Evolutionary conservation across 192 early-diverging fungal species (phyloP).

Genomic region (Backusella australiensis): DNA sequence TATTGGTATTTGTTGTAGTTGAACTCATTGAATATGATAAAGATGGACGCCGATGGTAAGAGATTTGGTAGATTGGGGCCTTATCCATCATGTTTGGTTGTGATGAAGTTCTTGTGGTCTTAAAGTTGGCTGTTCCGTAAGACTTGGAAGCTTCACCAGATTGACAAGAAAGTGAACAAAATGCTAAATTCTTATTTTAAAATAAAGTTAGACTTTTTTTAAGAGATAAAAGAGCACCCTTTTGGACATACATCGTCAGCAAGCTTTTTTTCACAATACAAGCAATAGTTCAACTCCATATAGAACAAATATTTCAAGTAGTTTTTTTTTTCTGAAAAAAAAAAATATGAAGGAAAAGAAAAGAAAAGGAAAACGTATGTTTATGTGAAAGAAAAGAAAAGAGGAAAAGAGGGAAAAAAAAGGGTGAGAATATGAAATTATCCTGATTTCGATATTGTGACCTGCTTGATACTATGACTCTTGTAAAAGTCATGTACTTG

Average conservation of each 20-base stretch:
- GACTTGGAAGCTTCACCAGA: constrained; percentile 11
- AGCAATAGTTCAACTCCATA: constrained; percentile 15
- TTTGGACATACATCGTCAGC: not conserved
- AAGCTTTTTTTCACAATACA: constrained; percentile 16
- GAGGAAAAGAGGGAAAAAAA: not conserved
- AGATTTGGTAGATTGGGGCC: not conserved
- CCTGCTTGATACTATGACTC: not conserved
- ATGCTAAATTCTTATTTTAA: constrained; percentile 3
- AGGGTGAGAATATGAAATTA: constrained; percentile 4
- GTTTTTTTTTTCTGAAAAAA: not conserved
- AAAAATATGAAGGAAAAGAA: not conserved
- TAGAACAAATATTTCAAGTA: not conserved
- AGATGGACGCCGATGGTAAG: constrained; percentile 16
- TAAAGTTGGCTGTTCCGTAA: not conserved
- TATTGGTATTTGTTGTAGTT: not conserved
- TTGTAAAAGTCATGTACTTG: not conserved
- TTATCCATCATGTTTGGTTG: not conserved
- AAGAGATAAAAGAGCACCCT: not conserved
- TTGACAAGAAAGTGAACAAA: constrained; percentile 16
- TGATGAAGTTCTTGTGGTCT: not conserved
- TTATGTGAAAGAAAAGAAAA: not conserved
- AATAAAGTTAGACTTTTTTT: constrained; percentile 1
- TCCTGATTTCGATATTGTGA: constrained; percentile 2
- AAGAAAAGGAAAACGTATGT: not conserved
- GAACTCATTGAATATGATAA: constrained; percentile 7